These are phyloP conservation scores for Candida qinlingensis DNA, from an alignment of 805 yeast species.

Conservation along the genomic window DNA sequence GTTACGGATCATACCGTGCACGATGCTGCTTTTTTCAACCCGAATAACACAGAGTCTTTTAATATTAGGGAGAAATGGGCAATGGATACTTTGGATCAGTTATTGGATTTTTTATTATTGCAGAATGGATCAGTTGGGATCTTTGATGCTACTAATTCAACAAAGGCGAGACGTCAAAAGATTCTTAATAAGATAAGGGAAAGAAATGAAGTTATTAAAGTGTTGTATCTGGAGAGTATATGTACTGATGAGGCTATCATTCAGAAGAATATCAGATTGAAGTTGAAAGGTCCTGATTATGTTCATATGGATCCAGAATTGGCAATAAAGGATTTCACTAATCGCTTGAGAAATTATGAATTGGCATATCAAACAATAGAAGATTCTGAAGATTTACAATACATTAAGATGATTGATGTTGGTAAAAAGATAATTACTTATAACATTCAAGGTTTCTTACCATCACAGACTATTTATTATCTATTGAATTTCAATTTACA, in stretches of 20 bases:
- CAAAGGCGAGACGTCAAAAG: slow-evolving; percentile 54
- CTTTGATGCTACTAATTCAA: slow-evolving; percentile 79
- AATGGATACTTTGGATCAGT: slow-evolving; percentile 80
- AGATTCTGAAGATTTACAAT: slow-evolving; percentile 70
- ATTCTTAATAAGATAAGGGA: slow-evolving; percentile 53
- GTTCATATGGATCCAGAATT: slow-evolving; percentile 72
- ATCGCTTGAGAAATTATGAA: slow-evolving; percentile 77
- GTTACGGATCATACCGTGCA: slow-evolving; percentile 36
- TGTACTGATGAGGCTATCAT: slow-evolving; percentile 77
- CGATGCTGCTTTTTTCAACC: slow-evolving; percentile 80
- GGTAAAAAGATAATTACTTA: slow-evolving; percentile 92
- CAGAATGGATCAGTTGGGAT: slow-evolving; percentile 92
- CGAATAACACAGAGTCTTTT: slow-evolving; percentile 61
- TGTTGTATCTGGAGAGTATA: slow-evolving; percentile 78
- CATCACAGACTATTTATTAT: slow-evolving; percentile 91
- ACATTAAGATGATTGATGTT: slow-evolving; percentile 92
- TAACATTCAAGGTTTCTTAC: slow-evolving; percentile 81
- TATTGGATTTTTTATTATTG: slow-evolving; percentile 71
- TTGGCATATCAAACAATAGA: slow-evolving; percentile 88
- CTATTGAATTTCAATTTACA: slow-evolving; percentile 81
- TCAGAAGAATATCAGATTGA: slow-evolving; percentile 78
- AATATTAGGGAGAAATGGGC: slow-evolving; percentile 91
- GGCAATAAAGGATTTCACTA: slow-evolving; percentile 78
- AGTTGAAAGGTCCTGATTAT: slow-evolving; percentile 92
- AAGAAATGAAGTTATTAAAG: slow-evolving; percentile 62